These are phyloP conservation scores for Gossypium rotundifolium DNA, from an alignment of 345 rosid genomes.

Conservation along the genomic window DNA sequence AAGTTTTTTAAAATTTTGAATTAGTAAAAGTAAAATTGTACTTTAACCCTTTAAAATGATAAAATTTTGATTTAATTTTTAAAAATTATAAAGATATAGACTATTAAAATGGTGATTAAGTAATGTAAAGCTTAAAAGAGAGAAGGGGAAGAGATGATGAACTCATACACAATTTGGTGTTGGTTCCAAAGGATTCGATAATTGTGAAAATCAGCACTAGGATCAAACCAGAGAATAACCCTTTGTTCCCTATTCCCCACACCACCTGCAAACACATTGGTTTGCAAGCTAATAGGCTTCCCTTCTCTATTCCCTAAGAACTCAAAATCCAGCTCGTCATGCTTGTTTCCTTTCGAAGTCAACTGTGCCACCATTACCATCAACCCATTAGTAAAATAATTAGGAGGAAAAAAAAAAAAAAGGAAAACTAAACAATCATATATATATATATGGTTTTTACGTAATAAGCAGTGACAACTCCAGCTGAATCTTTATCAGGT, in stretches of 20 bases:
- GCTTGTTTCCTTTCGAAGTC: constrained; percentile 35
- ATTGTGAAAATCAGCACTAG: constrained; percentile 44
- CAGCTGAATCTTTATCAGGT: constrained; percentile 48
- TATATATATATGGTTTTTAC: constrained; percentile 21
- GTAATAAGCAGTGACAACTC: constrained; percentile 62
- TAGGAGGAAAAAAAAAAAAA: not conserved
- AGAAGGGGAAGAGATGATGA: not conserved
- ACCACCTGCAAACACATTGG: constrained; percentile 52
- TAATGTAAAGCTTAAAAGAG: not conserved
- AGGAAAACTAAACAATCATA: not conserved
- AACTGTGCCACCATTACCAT: constrained; percentile 25
- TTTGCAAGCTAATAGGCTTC: constrained; percentile 46
- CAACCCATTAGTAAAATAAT: not conserved
- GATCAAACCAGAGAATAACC: constrained; percentile 61
- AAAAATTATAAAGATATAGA: too few relatives aligned
- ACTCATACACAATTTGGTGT: constrained; percentile 61
- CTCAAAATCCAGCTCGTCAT: constrained; percentile 70
- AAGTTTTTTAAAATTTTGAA: too few relatives aligned
- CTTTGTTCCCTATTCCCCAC: constrained; percentile 58
- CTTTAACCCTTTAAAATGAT: too few relatives aligned
- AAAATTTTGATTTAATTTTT: too few relatives aligned
- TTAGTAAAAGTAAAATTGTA: too few relatives aligned
- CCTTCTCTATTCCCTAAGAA: constrained; percentile 61
- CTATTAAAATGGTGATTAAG: too few relatives aligned
- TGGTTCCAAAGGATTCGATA: constrained; percentile 68